Evolutionary conservation across 257 asterid genomes (phyloP).

Genomic region (Pogostemon cablin): DNA sequence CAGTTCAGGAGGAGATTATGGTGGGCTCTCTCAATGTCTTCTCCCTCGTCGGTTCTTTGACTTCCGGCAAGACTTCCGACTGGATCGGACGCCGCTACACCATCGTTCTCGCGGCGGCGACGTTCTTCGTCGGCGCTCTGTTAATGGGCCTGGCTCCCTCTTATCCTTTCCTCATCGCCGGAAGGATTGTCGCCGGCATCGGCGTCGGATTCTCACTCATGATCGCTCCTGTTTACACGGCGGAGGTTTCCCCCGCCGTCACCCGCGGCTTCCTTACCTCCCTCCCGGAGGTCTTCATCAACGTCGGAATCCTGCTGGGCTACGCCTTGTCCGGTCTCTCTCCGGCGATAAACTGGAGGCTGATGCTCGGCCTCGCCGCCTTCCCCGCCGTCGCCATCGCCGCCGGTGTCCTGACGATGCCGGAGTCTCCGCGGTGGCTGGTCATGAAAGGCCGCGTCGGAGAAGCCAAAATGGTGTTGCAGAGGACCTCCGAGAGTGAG

Average conservation of each 20-base stretch:
- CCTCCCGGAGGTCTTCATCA: slow-evolving; percentile 84
- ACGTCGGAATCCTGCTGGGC: slow-evolving; percentile 69
- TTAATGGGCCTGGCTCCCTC: slow-evolving; percentile 81
- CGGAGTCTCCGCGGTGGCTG: slow-evolving; percentile 92
- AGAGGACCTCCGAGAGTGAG: slow-evolving; percentile 55
- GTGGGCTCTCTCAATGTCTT: slow-evolving; percentile 69
- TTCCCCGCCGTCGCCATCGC: slow-evolving; percentile 65
- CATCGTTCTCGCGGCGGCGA: slow-evolving; percentile 66
- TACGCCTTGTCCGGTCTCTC: slow-evolving; percentile 57
- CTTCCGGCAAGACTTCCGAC: slow-evolving; percentile 88
- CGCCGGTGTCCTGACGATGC: slow-evolving; percentile 64
- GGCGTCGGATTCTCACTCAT: slow-evolving; percentile 84
- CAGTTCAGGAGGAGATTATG: slow-evolving; percentile 57
- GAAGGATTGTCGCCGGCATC: slow-evolving; percentile 69
- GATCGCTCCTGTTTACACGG: slow-evolving; percentile 87
- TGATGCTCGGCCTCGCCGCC: slow-evolving; percentile 84
- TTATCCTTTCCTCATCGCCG: slow-evolving; percentile 63
- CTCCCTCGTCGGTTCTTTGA: slow-evolving; percentile 70
- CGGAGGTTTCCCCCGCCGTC: slow-evolving; percentile 73
- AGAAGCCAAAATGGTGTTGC: slow-evolving; percentile 59
- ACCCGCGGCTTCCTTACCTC: slow-evolving; percentile 83
- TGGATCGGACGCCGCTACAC: slow-evolving; percentile 82
- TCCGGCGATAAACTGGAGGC: slow-evolving; percentile 57
- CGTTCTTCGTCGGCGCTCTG: slow-evolving; percentile 68
- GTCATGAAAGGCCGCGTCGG: slow-evolving; percentile 59